A percentile compares a stretch with the other conserved stretches of the same genome.
Conservation (phyloP, 2,329 filamentous ascomycete species). For the Herpomyces periplanetae region DNA sequence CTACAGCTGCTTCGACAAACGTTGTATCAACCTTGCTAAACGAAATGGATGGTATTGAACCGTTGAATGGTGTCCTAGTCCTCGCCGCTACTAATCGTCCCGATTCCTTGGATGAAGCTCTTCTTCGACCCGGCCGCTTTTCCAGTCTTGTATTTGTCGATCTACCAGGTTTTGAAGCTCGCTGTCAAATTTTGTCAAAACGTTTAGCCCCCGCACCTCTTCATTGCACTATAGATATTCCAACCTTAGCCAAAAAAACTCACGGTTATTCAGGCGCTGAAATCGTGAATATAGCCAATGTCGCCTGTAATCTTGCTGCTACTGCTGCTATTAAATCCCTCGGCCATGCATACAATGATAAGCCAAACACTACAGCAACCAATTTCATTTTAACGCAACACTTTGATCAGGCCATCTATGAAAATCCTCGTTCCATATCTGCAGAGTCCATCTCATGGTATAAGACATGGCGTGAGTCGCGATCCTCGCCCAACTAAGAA, state of each 20-base stretch:
- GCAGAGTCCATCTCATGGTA: too few relatives aligned
- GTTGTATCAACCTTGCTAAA: slow-evolving; percentile 61
- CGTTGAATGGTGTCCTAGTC: slow-evolving; percentile 41
- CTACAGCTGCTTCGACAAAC: slow-evolving; percentile 29
- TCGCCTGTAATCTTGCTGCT: too few relatives aligned
- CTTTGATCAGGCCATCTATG: too few relatives aligned
- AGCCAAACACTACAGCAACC: too few relatives aligned
- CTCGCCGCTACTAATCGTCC: slow-evolving; percentile 74
- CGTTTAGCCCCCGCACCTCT: slow-evolving; percentile 21
- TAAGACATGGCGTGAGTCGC: too few relatives aligned
- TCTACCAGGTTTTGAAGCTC: slow-evolving; percentile 28
- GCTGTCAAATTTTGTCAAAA: slow-evolving; percentile 33
- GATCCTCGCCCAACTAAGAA: too few relatives aligned
- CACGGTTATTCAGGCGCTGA: slow-evolving; percentile 62
- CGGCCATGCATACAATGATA: too few relatives aligned
- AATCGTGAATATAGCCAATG: slow-evolving; percentile 24
- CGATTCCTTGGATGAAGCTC: slow-evolving; percentile 42
- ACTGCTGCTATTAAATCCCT: too few relatives aligned
- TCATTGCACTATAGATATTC: slow-evolving; percentile 20
- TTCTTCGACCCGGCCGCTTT: slow-evolving; percentile 51
- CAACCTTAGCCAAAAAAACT: slow-evolving; percentile 18
- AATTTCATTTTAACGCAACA: too few relatives aligned
- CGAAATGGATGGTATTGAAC: slow-evolving; percentile 81
- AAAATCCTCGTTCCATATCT: too few relatives aligned
- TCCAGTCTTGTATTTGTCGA: slow-evolving; percentile 55